These are phyloP conservation scores for Lasiodiplodia hormozganensis DNA, from an alignment of 2,329 filamentous ascomycete genomes.

Conservation along the genomic window DNA sequence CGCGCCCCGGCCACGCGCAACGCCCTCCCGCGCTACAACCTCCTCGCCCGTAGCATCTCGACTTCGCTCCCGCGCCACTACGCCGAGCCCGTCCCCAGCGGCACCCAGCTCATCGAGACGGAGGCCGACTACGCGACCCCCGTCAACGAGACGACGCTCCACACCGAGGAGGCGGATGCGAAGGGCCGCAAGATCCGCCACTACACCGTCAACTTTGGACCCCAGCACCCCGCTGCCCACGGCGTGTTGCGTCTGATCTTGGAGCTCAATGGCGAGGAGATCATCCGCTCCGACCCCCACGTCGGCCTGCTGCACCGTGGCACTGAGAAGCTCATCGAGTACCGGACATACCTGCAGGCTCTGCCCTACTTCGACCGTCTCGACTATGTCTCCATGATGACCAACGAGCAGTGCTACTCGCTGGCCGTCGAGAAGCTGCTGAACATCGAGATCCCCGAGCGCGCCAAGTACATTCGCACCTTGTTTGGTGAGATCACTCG, in stretches of 20 bases:
- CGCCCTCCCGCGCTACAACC: conserved; percentile 47
- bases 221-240: conserved; percentile 97
- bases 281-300: conserved; percentile 94
- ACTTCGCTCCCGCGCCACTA: conserved; percentile 68
- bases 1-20: conserved; percentile 51
- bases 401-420: conserved; percentile 97
- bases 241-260: conserved; percentile 97
- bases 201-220: conserved; percentile 99
- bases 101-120: conserved; percentile 37
- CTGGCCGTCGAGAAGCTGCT: conserved; percentile 97
- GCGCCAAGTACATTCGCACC: conserved; percentile 96
- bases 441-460: conserved; percentile 92
- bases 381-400: conserved; percentile 99
- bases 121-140: conserved; percentile 67
- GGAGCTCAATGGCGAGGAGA: conserved; percentile 97
- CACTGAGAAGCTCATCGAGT: conserved; percentile 99
- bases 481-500: conserved; percentile 95
- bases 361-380: conserved; percentile 98
- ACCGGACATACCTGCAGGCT: conserved; percentile 98
- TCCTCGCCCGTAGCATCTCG: conserved; percentile 68
- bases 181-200: conserved; percentile 88
- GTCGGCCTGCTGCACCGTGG: conserved; percentile 95
- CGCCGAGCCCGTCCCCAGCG: conserved; percentile 64
- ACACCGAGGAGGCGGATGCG: conserved; percentile 52
- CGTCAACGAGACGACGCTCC: conserved; percentile 52